Base-by-base conservation (phyloP, 2,329 filamentous ascomycete genomes). In the Trichocomaceae sp. region DNA sequence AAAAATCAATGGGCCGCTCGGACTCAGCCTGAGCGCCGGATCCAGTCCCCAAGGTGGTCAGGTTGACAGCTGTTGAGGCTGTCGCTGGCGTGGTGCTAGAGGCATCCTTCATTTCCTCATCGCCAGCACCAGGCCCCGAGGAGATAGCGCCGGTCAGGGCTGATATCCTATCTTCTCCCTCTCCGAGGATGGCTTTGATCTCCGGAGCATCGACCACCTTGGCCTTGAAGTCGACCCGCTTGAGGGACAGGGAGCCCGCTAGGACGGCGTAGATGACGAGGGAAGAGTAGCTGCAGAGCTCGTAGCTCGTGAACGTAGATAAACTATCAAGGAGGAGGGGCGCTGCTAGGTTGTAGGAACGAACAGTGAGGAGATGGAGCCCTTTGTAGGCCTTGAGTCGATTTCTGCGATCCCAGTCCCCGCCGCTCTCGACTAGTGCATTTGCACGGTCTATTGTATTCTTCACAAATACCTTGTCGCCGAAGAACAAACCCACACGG, bases 181-280 rank as follows among this genome's bases (percentile, higher is more conserved):
- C 86, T 56, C 92, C 93, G 22, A 99, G 83, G 60, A 99, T 95
- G 37, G 93, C 93, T 76, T 93, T 95, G 76, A 99, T 96, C 76
- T 99, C 93, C 12, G 93, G 92, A 7, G 93, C 93, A 71, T 99
- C 93, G 41, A 99, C 92, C 23, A 99, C 93, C 79, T 97, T 97
- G 61, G 88, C 88, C 80, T 99, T 99, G 82, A 99, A 99, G 73
- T 99, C 93, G 33, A 96, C 90, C 48, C 93, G 87, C 78, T 96
- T 96, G 55, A 99, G 82, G 46, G 92, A 93, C 22, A 97, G 86
- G 6, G 91, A 95, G 57, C 93, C 93, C 35, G 93, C 90, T 33
- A 99, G 84, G 20, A 97, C 92, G 1, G 93, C 90, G 77, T 97
- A 99, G 55, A 96, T 85, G 50, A 99, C 93, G 22, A 99, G 83